phyloP scores from a whole-genome alignment of 345 rosid species.

The Camelina hispida region DNA sequence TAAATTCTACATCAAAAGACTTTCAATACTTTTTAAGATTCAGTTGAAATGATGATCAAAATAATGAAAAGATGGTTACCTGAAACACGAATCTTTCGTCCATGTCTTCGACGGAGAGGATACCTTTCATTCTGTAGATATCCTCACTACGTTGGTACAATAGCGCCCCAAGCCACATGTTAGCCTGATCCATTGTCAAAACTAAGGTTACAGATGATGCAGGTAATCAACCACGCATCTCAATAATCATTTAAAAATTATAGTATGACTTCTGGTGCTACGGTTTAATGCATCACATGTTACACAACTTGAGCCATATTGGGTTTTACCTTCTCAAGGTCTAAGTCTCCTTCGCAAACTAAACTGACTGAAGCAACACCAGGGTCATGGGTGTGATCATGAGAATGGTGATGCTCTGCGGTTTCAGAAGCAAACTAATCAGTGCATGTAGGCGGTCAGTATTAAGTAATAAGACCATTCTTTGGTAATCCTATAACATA shows the following conservation, averaged over 20 bases:
- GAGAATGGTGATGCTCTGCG: conserved; percentile 78
- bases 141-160: conserved; percentile 83
- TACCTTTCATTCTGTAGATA: conserved; percentile 96
- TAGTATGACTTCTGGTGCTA: background rate
- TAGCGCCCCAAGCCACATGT: conserved; percentile 87
- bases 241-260: background rate
- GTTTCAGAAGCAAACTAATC: conserved; percentile 29
- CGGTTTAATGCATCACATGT: conserved; percentile 5
- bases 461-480: background rate
- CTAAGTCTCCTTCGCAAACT: conserved; percentile 90
- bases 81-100: conserved; percentile 90
- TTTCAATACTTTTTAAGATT: background rate
- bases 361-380: conserved; percentile 89
- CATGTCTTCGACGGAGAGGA: conserved; percentile 80
- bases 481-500: conserved; percentile 17
- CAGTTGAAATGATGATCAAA: background rate
- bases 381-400: conserved; percentile 93
- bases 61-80: conserved; percentile 26
- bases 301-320: conserved; percentile 12
- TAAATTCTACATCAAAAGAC: conserved; percentile 2
- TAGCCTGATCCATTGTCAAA: conserved; percentile 62
- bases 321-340: conserved; percentile 80
- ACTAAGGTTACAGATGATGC: conserved; percentile 28
- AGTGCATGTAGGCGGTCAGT: conserved; percentile 13
- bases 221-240: conserved; percentile 19